phyloP scores from a whole-genome alignment of 441 rosid genomes.

The Gossypium davidsonii region DNA sequence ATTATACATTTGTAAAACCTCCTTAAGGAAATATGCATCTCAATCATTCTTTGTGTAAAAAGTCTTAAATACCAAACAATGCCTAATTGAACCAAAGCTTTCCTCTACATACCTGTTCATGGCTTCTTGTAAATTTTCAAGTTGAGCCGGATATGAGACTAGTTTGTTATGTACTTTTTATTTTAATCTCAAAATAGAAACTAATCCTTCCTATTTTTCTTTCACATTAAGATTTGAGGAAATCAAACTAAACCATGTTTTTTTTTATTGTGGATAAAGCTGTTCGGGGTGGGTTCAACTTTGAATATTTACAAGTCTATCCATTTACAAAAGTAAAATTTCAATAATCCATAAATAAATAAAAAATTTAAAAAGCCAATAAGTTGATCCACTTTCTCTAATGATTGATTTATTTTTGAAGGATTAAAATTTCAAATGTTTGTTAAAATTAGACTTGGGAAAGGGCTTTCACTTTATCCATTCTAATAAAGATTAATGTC shows the following conservation, averaged over 20 bases:
- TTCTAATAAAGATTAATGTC: no score
- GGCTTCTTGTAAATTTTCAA: no score
- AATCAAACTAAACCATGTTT: not conserved
- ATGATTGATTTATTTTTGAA: no score
- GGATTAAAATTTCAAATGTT: no score
- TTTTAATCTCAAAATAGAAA: not conserved
- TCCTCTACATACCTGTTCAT: no score
- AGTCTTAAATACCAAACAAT: not conserved
- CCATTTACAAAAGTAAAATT: not conserved
- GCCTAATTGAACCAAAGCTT: not conserved
- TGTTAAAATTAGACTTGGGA: no score
- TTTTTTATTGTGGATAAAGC: no score
- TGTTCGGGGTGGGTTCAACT: not conserved
- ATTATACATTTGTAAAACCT: not conserved
- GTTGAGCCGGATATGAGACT: no score
- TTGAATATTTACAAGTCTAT: not conserved
- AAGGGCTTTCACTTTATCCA: no score
- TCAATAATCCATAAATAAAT: not conserved
- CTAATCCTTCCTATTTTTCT: not conserved
- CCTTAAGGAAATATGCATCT: not conserved
- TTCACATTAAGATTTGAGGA: not conserved
- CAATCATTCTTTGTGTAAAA: conserved; percentile 8
- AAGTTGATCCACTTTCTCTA: not conserved
- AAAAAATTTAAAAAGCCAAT: not conserved
- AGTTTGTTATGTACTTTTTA: not conserved